Percentiles rank a stretch among this genome's conserved stretches.
These are phyloP conservation scores for Alternaria consortialis DNA, from an alignment of 2,329 filamentous ascomycete species.

Conservation along the genomic window DNA sequence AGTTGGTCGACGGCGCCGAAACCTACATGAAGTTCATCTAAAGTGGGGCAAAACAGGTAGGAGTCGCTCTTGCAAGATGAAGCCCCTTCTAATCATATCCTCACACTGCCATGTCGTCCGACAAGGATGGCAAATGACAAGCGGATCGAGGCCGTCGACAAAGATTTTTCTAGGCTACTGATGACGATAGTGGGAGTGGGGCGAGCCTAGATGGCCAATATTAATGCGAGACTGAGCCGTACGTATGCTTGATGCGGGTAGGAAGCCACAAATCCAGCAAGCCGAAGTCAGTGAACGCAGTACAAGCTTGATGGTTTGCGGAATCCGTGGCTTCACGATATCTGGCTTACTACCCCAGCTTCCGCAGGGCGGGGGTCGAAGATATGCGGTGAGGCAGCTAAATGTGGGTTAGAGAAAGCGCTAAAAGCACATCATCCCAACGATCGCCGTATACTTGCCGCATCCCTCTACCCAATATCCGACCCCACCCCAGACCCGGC, in stretches of 20 bases:
- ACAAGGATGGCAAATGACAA: no score
- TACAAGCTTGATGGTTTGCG: neutral
- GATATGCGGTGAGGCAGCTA: neutral
- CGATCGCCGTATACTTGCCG: neutral
- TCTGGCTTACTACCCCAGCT: neutral
- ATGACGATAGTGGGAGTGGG: no score
- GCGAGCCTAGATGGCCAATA: no score
- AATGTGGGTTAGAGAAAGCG: neutral
- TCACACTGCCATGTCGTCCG: no score
- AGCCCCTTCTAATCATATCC: neutral
- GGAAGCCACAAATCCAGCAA: neutral
- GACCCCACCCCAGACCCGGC: neutral
- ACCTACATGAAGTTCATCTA: neutral
- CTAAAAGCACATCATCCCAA: neutral
- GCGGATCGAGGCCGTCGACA: no score
- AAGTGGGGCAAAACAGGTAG: neutral
- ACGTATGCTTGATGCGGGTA: neutral
- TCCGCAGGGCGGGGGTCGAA: neutral
- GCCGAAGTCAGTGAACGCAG: neutral
- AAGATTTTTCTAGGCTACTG: no score
- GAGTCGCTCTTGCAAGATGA: neutral
- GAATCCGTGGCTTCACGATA: neutral
- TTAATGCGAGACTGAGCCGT: no score
- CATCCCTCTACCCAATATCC: neutral
- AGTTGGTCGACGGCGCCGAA: neutral